Evolutionary conservation across 2,329 filamentous ascomycete species (phyloP).

Genomic region (Periglandula ipomoeae): DNA sequence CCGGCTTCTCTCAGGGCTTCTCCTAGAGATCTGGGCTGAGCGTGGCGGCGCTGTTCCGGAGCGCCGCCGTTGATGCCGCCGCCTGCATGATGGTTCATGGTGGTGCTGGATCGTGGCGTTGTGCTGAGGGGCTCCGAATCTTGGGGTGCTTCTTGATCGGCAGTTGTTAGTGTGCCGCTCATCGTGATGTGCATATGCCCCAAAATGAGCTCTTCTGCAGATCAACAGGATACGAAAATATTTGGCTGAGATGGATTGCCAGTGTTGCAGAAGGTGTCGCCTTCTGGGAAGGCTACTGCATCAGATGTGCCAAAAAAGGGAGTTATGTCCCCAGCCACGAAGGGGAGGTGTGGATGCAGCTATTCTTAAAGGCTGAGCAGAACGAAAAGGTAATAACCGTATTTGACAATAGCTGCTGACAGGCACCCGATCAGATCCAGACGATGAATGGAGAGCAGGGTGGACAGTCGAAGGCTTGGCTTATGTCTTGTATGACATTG

Average conservation of each 20-base stretch:
- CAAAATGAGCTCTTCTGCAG: background rate
- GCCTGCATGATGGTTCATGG: background rate
- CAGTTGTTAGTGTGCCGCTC: background rate
- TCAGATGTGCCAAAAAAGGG: background rate
- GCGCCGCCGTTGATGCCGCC: background rate
- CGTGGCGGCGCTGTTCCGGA: background rate
- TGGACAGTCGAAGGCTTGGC: background rate
- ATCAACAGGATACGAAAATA: background rate
- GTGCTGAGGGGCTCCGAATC: background rate
- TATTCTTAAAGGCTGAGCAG: background rate
- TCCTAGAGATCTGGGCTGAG: constrained; percentile 16
- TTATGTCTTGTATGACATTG: background rate
- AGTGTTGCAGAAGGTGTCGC: background rate
- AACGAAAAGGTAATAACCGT: too few species aligned
- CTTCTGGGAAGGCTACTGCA: background rate
- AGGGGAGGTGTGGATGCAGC: background rate
- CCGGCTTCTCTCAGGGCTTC: constrained; percentile 19
- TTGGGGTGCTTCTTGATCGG: background rate
- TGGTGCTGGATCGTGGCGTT: background rate
- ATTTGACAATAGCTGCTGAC: too few species aligned
- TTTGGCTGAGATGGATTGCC: background rate
- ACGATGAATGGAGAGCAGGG: background rate
- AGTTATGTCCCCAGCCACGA: background rate
- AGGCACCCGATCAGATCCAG: background rate
- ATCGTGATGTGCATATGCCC: background rate